These are phyloP conservation scores for Paraleonurus japonicus DNA, from an alignment of 257 asterid species.

Conservation along the genomic window DNA sequence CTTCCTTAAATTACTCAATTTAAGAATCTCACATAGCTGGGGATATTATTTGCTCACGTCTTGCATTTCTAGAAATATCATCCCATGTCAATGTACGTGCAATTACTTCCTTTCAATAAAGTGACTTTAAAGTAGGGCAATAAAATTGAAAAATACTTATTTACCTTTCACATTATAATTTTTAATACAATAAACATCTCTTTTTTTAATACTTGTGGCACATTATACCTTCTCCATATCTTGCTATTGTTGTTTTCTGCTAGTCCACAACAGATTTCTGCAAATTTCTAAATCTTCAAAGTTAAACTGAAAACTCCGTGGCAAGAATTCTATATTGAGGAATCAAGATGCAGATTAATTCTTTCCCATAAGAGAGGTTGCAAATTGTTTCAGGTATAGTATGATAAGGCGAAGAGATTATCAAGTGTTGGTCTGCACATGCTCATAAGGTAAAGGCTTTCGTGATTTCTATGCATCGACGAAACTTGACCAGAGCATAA, in stretches of 20 bases:
- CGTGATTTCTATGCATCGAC: background rate
- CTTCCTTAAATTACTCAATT: too few species aligned
- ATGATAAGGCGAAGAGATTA: conserved; percentile 27
- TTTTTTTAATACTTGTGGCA: too few species aligned
- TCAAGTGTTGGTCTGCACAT: background rate
- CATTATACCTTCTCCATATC: background rate
- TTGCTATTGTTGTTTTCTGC: background rate
- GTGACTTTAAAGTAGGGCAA: too few species aligned
- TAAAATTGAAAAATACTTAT: too few species aligned
- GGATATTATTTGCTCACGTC: background rate
- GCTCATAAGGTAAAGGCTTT: background rate
- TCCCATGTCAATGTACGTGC: background rate
- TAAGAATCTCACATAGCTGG: background rate
- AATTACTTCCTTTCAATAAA: too few species aligned
- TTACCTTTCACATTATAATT: too few species aligned
- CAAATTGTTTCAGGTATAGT: conserved; percentile 58
- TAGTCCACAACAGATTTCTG: background rate
- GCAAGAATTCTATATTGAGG: too few species aligned
- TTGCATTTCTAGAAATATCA: background rate
- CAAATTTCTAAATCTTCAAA: background rate
- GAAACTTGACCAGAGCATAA: background rate
- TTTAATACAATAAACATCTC: too few species aligned
- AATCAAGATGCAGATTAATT: conserved; percentile 52
- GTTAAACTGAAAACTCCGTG: background rate
- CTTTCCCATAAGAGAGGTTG: conserved; percentile 54